Base-by-base conservation (phyloP, 1,284 basidiomycete species). In the Trichosporon ovoides region DNA sequence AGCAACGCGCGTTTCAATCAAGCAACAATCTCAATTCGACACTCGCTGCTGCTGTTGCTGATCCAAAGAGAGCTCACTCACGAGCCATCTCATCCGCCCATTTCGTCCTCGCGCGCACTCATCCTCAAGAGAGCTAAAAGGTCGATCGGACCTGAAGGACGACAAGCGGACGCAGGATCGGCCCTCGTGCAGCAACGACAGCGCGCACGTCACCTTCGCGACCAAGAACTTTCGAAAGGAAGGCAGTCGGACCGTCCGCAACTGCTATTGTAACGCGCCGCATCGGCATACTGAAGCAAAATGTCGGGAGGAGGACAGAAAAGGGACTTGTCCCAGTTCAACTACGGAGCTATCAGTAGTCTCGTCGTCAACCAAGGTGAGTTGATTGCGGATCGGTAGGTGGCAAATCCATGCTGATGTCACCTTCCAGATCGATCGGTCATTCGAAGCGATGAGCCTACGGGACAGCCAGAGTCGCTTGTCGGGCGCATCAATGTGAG, bases 401-500 rank as follows among this genome's bases (percentile, higher is more conserved):
- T 31, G 20, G 13, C 31, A 20, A 16, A n/a, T 18, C 22, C 36
- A 4, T 24, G 48, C 34, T 35, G 38, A 40, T 36, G 34, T 48
- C 35, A 40, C 36, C 22, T n/a, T 28, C 3, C 56, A 78, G 76
- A 78, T 57, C 73, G 75, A 60, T 74, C 72, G 20, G 71, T 71
- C 28, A 83, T 90, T 57, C 82, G 90, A 62, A 88, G 91, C 82
- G 88, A 88, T 77, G 96, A 99, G 77, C 93, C 95, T 16, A 93
- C 95, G 78, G 95, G 95, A 62, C 91, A 92, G 37, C 90, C 93
- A 14, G 96, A 95, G 56, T 87, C 93, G 13, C 85, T 98, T 31
- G 87, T 86, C 38, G 96, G 96, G 31, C 85, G 89, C 38, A 97
- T 98, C 66, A 87, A 92, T 80, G 84, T 87, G 10, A 84, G 83